These are phyloP conservation scores for Ilyonectria sp. DNA, from an alignment of 2,329 filamentous ascomycete species.

Conservation along the genomic window DNA sequence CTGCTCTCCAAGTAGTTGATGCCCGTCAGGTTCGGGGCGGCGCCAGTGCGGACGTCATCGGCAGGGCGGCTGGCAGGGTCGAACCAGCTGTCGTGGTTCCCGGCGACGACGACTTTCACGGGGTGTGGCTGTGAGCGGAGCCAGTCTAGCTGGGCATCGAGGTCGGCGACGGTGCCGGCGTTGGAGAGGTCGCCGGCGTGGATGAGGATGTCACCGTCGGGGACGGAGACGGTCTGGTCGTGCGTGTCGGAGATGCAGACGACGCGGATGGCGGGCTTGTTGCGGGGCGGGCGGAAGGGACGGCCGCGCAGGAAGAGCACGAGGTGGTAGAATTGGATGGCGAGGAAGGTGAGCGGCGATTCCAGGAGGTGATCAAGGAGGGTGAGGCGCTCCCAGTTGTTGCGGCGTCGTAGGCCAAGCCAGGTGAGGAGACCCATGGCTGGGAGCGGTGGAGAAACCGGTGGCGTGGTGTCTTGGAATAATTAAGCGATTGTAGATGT, in stretches of 20 bases:
- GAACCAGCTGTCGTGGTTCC: slow-evolving; percentile 92
- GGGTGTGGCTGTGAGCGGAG: slow-evolving; percentile 79
- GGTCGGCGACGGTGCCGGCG: slow-evolving; percentile 77
- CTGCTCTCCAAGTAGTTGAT: slow-evolving; percentile 84
- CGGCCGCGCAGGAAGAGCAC: slow-evolving; percentile 78
- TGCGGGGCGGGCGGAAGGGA: slow-evolving; percentile 71
- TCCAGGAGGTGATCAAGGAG: slow-evolving; percentile 75
- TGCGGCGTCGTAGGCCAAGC: slow-evolving; percentile 64
- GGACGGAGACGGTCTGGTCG: slow-evolving; percentile 73
- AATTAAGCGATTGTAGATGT: neutral
- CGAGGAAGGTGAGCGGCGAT: slow-evolving; percentile 77
- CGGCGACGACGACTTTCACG: slow-evolving; percentile 86
- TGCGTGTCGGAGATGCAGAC: slow-evolving; percentile 96
- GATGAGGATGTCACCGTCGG: slow-evolving; percentile 86
- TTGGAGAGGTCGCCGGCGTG: slow-evolving; percentile 91
- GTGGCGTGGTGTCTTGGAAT: neutral
- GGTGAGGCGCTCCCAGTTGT: slow-evolving; percentile 65
- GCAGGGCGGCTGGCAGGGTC: slow-evolving; percentile 75
- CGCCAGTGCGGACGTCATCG: slow-evolving; percentile 67
- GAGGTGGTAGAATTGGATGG: slow-evolving; percentile 74
- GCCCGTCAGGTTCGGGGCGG: slow-evolving; percentile 74
- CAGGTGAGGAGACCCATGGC: slow-evolving; percentile 62
- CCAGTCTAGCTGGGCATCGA: slow-evolving; percentile 91
- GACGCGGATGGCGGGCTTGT: slow-evolving; percentile 75
- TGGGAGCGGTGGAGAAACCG: neutral